Conservation (phyloP, 257 asterid species). For the Primulina huaijiensis region DNA sequence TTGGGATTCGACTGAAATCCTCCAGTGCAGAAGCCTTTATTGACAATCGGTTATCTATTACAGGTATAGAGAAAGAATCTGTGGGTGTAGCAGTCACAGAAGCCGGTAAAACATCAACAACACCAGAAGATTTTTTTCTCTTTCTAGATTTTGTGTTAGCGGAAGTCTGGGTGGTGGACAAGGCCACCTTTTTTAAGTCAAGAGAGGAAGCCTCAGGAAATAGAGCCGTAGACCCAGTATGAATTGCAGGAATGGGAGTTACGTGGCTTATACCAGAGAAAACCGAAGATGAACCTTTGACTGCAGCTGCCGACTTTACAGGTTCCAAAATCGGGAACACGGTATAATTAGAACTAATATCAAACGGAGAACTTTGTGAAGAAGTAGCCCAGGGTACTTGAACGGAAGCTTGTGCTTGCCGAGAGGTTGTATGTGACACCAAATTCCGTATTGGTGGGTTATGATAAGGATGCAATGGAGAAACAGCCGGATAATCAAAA, state of each 20-base stretch:
- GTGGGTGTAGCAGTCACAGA: slow-evolving; percentile 37
- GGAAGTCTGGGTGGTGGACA: slow-evolving; percentile 40
- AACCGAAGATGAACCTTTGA: slow-evolving; percentile 48
- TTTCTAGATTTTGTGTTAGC: slow-evolving; percentile 65
- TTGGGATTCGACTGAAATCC: slow-evolving; percentile 40
- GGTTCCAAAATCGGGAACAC: slow-evolving; percentile 50
- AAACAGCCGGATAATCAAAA: slow-evolving; percentile 65
- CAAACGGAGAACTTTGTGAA: slow-evolving; percentile 66
- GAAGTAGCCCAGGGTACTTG: slow-evolving; percentile 75
- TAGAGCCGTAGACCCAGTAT: slow-evolving; percentile 28
- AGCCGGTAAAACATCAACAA: slow-evolving; percentile 49
- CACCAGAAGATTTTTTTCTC: slow-evolving; percentile 60
- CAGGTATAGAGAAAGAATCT: slow-evolving; percentile 42
- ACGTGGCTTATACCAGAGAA: slow-evolving; percentile 40
- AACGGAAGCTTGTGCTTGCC: slow-evolving; percentile 64
- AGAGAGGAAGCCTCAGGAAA: slow-evolving; percentile 40
- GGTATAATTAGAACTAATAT: slow-evolving; percentile 48
- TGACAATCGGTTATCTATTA: slow-evolving; percentile 34
- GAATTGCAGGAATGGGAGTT: slow-evolving; percentile 37
- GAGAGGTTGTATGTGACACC: slow-evolving; percentile 46
- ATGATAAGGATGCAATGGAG: slow-evolving; percentile 75
- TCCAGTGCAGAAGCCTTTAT: slow-evolving; percentile 41
- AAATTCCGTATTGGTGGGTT: slow-evolving; percentile 58
- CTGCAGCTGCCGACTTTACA: slow-evolving; percentile 43
- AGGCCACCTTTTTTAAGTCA: slow-evolving; percentile 46